Conservation (phyloP, 2,329 filamentous ascomycete genomes). For the Mycosphaerella sp. region DNA sequence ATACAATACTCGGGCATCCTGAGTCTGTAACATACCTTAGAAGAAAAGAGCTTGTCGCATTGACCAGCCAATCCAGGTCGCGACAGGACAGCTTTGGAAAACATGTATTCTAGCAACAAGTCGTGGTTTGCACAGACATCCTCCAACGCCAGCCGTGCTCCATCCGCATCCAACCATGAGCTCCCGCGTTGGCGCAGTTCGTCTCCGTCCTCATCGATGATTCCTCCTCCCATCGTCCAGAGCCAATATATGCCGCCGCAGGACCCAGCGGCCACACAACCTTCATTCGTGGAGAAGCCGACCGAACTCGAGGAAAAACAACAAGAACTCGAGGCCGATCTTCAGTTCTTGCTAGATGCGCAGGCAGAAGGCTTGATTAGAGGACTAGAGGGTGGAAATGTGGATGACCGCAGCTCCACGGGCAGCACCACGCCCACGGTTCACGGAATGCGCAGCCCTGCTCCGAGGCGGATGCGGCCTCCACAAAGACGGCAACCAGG, state of each 20-base stretch:
- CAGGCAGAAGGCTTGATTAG: conserved; percentile 54
- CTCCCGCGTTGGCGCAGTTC: conserved; percentile 33
- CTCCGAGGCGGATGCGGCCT: conserved; percentile 44
- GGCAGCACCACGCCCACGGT: conserved; percentile 46
- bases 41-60: not conserved
- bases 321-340: conserved; percentile 50
- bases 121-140: conserved; percentile 28
- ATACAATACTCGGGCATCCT: not conserved
- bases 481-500: conserved; percentile 48
- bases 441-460: conserved; percentile 33
- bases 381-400: conserved; percentile 38
- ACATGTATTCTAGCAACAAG: conserved; percentile 22
- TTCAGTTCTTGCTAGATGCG: conserved; percentile 55
- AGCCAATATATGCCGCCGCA: conserved; percentile 25
- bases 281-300: conserved; percentile 42
- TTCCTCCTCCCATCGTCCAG: conserved; percentile 34
- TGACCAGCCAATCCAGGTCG: not conserved
- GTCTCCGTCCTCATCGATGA: conserved; percentile 32
- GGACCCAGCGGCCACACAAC: conserved; percentile 25
- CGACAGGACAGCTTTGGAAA: not conserved
- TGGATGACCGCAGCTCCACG: conserved; percentile 43
- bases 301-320: conserved; percentile 39
- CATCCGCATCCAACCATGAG: conserved; percentile 25
- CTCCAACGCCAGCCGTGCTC: conserved; percentile 21
- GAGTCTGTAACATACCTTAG: not conserved